These are phyloP conservation scores for Collybia nuda DNA, from an alignment of 768 basidiomycete genomes.

Conservation along the genomic window DNA sequence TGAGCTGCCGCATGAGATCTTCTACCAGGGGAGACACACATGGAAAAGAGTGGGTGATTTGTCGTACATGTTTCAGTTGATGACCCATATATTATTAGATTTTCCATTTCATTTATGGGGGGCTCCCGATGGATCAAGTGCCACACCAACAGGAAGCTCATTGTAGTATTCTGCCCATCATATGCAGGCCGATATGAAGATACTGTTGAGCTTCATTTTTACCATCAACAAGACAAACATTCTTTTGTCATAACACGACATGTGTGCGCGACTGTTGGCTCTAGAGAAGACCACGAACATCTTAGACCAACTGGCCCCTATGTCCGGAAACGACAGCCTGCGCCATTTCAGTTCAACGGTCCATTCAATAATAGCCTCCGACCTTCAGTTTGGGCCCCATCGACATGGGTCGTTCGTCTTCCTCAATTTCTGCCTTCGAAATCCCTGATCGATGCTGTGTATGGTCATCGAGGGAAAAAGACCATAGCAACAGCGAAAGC, in stretches of 20 bases:
- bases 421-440: constrained; percentile 35
- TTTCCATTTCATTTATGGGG: constrained; percentile 13
- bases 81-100: neutral
- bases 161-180: constrained; percentile 27
- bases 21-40: constrained; percentile 17
- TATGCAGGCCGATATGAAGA: constrained; percentile 49
- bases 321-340: constrained; percentile 23
- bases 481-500: neutral
- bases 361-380: constrained; percentile 36
- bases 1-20: constrained; percentile 24
- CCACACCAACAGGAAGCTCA: constrained; percentile 18
- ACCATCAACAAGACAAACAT: constrained; percentile 38
- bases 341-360: constrained; percentile 25
- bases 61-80: neutral
- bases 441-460: constrained; percentile 20
- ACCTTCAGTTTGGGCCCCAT: constrained; percentile 35
- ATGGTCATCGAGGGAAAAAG: constrained; percentile 5
- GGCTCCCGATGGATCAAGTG: constrained; percentile 15
- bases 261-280: constrained; percentile 42
- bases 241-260: constrained; percentile 47
- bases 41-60: neutral
- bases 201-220: constrained; percentile 49
- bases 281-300: constrained; percentile 38
- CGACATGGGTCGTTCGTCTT: constrained; percentile 37
- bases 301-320: constrained; percentile 48